Evolutionary conservation across 495 filamentous ascomycete genomes (phyloP).

Genomic region (Evernia prunastri): DNA sequence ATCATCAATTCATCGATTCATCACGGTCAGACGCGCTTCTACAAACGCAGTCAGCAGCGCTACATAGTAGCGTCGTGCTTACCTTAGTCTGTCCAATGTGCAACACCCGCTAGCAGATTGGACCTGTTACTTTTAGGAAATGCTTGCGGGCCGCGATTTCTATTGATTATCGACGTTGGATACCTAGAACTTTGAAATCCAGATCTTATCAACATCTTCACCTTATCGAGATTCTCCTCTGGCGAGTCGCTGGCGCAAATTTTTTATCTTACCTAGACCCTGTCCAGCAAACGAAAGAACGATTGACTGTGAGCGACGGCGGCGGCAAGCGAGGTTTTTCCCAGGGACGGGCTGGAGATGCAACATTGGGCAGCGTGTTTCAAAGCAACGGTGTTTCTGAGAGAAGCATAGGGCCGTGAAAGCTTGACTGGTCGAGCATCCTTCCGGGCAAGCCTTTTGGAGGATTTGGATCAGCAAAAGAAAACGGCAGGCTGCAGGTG

Average conservation of each 20-base stretch:
- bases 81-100: no score
- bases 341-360: not conserved
- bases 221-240: not conserved
- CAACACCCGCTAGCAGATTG: not conserved
- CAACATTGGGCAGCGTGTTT: not conserved
- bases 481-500: not conserved
- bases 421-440: not conserved
- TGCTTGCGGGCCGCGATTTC: conserved; percentile 6
- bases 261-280: not conserved
- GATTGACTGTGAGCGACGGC: not conserved
- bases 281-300: not conserved
- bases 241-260: not conserved
- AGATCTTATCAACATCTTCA: not conserved
- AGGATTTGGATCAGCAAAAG: not conserved
- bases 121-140: not conserved
- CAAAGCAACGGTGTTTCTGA: not conserved
- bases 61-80: conserved; percentile 2
- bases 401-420: not conserved
- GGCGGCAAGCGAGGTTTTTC: not conserved
- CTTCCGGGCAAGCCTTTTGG: not conserved
- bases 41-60: not conserved
- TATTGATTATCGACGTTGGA: not conserved
- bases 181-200: not conserved
- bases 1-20: no score
- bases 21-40: not conserved